Evolutionary conservation across 2,329 filamentous ascomycete species (phyloP).

Genomic region (Helotiales sp.): DNA sequence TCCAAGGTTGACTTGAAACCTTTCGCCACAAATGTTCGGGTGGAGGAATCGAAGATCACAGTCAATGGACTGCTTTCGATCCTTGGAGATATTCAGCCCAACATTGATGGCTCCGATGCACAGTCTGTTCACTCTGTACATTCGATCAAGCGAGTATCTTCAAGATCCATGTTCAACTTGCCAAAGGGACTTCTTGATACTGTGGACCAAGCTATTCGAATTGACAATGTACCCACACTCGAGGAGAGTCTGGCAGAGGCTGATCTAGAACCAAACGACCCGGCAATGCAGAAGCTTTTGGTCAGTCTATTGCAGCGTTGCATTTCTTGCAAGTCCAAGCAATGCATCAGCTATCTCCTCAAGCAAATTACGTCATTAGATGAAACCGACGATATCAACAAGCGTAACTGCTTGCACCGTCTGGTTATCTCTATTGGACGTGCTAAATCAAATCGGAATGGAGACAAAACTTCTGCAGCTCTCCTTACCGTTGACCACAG

Average conservation of each 20-base stretch:
- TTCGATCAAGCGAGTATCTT: conserved; percentile 77
- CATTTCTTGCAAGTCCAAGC: conserved; percentile 71
- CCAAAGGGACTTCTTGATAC: conserved; percentile 70
- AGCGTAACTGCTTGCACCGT: conserved; percentile 90
- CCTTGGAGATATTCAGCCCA: conserved; percentile 76
- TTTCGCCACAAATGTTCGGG: conserved; percentile 77
- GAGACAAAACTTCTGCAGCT: conserved; percentile 25
- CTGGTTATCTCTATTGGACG: conserved; percentile 91
- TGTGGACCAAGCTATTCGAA: conserved; percentile 73
- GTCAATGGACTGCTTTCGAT: conserved; percentile 93
- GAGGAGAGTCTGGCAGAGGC: conserved; percentile 62
- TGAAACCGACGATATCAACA: conserved; percentile 90
- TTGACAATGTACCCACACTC: conserved; percentile 66
- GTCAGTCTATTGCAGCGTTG: conserved; percentile 79
- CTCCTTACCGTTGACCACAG: conserved; percentile 51
- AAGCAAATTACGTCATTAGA: conserved; percentile 72
- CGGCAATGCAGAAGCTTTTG: conserved; percentile 68
- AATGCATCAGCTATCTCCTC: conserved; percentile 75
- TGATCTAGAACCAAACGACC: conserved; percentile 57
- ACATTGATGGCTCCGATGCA: conserved; percentile 79
- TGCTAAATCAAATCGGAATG: conserved; percentile 55
- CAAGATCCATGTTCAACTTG: conserved; percentile 75
- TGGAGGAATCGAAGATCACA: conserved; percentile 62
- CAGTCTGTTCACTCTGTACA: conserved; percentile 70
- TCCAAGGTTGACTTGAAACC: conserved; percentile 88